phyloP scores from a whole-genome alignment of 805 yeast species.

The Candida montana region DNA sequence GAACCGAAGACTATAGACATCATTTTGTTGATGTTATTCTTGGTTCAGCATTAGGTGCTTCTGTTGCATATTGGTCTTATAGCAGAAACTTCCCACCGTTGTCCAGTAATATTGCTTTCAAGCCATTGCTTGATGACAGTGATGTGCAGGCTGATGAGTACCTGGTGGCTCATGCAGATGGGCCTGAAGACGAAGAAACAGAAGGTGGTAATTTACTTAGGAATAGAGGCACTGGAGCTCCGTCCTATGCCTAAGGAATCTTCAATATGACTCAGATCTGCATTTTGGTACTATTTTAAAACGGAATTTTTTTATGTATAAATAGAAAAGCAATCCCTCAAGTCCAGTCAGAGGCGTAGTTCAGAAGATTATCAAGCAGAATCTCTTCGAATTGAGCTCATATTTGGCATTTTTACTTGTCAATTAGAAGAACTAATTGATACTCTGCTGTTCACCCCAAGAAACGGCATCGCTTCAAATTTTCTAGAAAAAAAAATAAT shows the following conservation, averaged over 20 bases:
- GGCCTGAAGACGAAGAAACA: constrained; percentile 15
- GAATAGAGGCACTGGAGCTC: neutral
- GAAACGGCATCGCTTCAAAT: neutral
- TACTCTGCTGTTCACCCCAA: too few species aligned
- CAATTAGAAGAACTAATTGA: too few species aligned
- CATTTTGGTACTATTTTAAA: too few species aligned
- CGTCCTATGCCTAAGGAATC: neutral
- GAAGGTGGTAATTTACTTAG: constrained; percentile 12
- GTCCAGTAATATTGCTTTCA: constrained; percentile 29
- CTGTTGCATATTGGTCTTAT: constrained; percentile 45
- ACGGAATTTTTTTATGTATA: neutral
- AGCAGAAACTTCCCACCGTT: constrained; percentile 37
- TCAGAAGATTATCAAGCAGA: too few species aligned
- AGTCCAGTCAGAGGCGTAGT: too few species aligned
- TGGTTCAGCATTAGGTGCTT: constrained; percentile 65
- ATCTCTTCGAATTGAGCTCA: too few species aligned
- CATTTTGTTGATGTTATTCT: constrained; percentile 80
- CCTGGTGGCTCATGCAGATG: constrained; percentile 11
- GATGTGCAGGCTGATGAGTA: constrained; percentile 29
- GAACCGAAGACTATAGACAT: constrained; percentile 92
- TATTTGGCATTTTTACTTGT: too few species aligned
- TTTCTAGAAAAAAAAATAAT: too few species aligned
- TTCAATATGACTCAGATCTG: neutral
- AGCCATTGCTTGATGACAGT: constrained; percentile 36
- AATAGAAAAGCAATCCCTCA: neutral